Evolutionary conservation across 345 rosid genomes (phyloP).

Genomic region (Crucihimalaya himalaica): DNA sequence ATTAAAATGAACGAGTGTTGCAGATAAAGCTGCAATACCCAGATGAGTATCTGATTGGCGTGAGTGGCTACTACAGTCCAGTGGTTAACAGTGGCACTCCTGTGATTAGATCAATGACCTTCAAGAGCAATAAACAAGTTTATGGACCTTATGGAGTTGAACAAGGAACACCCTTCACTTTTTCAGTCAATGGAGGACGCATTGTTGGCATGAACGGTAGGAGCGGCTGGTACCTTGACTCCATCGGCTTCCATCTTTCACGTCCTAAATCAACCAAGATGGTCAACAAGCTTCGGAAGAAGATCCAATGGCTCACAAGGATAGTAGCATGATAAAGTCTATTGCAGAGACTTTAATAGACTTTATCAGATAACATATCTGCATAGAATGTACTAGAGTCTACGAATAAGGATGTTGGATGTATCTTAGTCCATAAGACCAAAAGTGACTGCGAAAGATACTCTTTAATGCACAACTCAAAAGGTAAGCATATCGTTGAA

Average conservation of each 20-base stretch:
- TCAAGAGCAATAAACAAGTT: conserved; percentile 63
- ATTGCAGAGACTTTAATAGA: too few species aligned
- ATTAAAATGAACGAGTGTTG: not conserved
- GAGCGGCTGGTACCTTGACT: conserved; percentile 75
- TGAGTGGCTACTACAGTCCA: conserved; percentile 62
- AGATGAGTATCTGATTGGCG: conserved; percentile 60
- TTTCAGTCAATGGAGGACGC: conserved; percentile 54
- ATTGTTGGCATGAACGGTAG: conserved; percentile 71
- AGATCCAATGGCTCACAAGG: conserved; percentile 53
- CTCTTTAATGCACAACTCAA: conserved; percentile 15
- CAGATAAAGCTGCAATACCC: conserved; percentile 79
- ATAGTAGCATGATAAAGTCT: conserved; percentile 19
- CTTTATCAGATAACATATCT: not conserved
- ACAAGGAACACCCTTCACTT: conserved; percentile 70
- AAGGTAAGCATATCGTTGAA: conserved; percentile 20
- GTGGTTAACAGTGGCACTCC: conserved; percentile 60
- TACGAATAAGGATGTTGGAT: conserved; percentile 27
- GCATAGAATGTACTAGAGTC: conserved; percentile 4
- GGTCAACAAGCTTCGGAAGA: conserved; percentile 52
- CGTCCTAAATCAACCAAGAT: conserved; percentile 49
- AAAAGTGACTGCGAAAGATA: not conserved
- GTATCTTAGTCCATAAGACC: not conserved
- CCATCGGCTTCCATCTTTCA: conserved; percentile 61
- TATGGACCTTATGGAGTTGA: conserved; percentile 74
- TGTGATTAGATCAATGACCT: conserved; percentile 67